phyloP scores from a whole-genome alignment of 1,284 basidiomycete genomes.

The Hypsizygus ulmarius region DNA sequence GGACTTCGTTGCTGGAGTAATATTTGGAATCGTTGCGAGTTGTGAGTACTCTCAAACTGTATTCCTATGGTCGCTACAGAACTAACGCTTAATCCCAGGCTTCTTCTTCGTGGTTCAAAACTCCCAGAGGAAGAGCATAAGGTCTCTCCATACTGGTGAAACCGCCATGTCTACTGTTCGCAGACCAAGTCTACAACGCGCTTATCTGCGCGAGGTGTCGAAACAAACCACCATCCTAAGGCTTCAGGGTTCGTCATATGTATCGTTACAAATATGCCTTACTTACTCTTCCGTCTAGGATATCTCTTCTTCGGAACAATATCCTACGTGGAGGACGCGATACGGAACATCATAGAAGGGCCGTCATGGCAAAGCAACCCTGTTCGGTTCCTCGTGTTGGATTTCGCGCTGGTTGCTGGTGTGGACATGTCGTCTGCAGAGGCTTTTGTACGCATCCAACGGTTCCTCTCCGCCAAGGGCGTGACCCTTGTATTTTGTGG shows the following conservation, averaged over 20 bases:
- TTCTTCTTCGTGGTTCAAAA: conserved; percentile 97
- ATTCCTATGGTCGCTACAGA: neutral
- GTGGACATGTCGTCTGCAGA: conserved; percentile 96
- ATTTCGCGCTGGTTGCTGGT: conserved; percentile 83
- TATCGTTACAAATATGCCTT: neutral
- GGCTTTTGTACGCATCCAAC: conserved; percentile 90
- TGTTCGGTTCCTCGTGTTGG: conserved; percentile 87
- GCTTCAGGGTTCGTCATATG: conserved; percentile 62
- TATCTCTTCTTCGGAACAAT: conserved; percentile 98
- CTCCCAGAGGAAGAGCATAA: conserved; percentile 80
- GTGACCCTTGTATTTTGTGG: conserved; percentile 92
- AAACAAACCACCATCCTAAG: conserved; percentile 90
- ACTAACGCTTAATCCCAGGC: conserved; percentile 39
- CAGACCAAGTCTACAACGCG: conserved; percentile 83
- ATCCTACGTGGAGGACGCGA: conserved; percentile 79
- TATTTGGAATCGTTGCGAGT: conserved; percentile 90
- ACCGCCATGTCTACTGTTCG: conserved; percentile 89
- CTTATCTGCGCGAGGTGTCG: conserved; percentile 88
- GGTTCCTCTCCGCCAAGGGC: conserved; percentile 73
- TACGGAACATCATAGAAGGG: conserved; percentile 71
- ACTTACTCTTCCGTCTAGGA: conserved; percentile 35
- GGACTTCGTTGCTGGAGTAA: conserved; percentile 93
- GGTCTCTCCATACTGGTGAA: conserved; percentile 77
- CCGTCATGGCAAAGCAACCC: conserved; percentile 78
- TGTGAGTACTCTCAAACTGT: conserved; percentile 49